Evolutionary conservation across 495 filamentous ascomycete species (phyloP), one percentile per base, ranked within the genome.

Genomic region (Aspergillus hancockii): DNA sequence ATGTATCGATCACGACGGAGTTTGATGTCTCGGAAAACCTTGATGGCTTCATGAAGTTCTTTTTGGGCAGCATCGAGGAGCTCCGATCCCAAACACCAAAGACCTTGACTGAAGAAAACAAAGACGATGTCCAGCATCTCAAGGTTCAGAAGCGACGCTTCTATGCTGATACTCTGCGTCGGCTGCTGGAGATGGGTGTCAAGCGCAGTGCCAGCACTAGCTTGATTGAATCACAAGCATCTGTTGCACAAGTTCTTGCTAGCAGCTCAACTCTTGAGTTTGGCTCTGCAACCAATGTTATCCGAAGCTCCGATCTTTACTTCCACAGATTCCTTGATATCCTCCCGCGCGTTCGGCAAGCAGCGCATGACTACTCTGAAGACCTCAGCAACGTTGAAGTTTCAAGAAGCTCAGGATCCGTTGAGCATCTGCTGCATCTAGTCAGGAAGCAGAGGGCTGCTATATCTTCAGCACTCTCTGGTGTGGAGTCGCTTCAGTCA

Each of bases 141-240:
- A 97, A 96, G 75, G 83, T 85, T 0, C 81, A 90, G 55, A 99
- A 99, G 73, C 86, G 91, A n/a, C 92, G 89, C 63, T 84, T 97
- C 14, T 94, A 93, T 61, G 87, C 90, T 0, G 93, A 98, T 62
- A 91, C 89, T 0, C 75, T 99, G 55, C 91, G 89, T 65, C 82
- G 81, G 8, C 72, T 97, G 2, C 85, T 91, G 22, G 82, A 88
- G 23, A 97, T 98, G 92, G 95, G 95, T 19, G 83, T 98, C 57
- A 88, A 88, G 63, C 84, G 85, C 14, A 96, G 92, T 67, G 77
- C 93, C 21, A 83, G 88, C 58, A 82, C 79, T 30, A 84, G 86
- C 60, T 68, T 85, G 46, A 79, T 97, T 9, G 80, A 81, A 32
- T 83, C 84, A 41, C 95, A 99, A 72, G 78, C 80, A 32, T 86